Conservation (phyloP, 805 yeast genomes). For the Saturnispora hagleri region DNA sequence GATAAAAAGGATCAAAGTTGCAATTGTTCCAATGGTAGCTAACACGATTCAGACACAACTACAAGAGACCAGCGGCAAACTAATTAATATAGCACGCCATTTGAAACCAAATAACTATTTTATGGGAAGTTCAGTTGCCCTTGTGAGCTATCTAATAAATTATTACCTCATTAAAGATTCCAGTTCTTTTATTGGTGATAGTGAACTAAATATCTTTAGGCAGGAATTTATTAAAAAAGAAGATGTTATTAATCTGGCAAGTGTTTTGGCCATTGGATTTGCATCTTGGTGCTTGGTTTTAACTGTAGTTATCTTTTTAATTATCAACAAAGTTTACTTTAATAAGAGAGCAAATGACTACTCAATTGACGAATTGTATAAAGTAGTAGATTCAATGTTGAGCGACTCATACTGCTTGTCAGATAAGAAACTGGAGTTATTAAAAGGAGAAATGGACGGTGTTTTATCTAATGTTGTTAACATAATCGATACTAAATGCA, state of each 20-base stretch:
- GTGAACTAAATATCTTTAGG: not conserved
- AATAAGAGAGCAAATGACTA: not conserved
- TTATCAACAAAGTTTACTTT: not conserved
- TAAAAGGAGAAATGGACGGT: conserved; percentile 7
- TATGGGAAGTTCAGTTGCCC: not conserved
- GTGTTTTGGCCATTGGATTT: not conserved
- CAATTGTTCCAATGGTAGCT: not conserved
- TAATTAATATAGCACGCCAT: not conserved
- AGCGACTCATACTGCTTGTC: conserved; percentile 2
- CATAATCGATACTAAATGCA: not conserved
- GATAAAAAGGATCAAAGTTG: not conserved
- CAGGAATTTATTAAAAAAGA: conserved; percentile 7
- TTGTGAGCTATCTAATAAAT: not conserved
- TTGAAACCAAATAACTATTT: not conserved
- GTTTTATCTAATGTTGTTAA: conserved; percentile 1
- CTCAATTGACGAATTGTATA: conserved; percentile 4
- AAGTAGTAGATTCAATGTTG: conserved; percentile 12
- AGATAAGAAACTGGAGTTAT: conserved; percentile 1
- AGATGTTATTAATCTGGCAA: not conserved
- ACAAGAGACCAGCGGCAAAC: not conserved
- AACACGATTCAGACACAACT: not conserved
- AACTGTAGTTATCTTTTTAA: not conserved
- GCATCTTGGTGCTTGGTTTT: not conserved
- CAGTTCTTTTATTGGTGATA: not conserved
- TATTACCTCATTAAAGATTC: not conserved